These are phyloP conservation scores for Penicillium cinerascens DNA, from an alignment of 495 filamentous ascomycete genomes.

Conservation along the genomic window DNA sequence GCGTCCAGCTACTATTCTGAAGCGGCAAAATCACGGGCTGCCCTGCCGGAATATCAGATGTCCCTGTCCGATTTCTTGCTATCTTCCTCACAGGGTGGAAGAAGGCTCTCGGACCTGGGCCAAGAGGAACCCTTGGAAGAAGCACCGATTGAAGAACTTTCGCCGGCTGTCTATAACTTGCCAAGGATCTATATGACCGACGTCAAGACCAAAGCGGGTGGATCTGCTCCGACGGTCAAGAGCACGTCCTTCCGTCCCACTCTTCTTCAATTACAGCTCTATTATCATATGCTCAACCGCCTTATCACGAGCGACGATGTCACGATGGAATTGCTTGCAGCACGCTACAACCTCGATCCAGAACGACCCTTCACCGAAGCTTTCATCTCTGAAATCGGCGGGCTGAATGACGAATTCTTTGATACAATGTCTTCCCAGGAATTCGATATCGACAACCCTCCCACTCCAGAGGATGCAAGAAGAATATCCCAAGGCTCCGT, in stretches of 20 bases:
- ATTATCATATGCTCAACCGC: constrained; percentile 77
- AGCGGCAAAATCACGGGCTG: constrained; percentile 29
- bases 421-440: constrained; percentile 36
- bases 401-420: constrained; percentile 58
- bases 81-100: constrained; percentile 40
- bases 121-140: constrained; percentile 5
- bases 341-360: constrained; percentile 64
- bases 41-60: constrained; percentile 51
- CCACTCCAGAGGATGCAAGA: constrained; percentile 27
- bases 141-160: constrained; percentile 6
- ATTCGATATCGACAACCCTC: constrained; percentile 27
- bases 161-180: constrained; percentile 25
- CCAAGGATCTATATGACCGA: constrained; percentile 73
- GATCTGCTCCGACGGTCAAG: constrained; percentile 56
- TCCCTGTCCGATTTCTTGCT: constrained; percentile 50
- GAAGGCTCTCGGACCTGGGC: constrained; percentile 31
- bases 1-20: constrained; percentile 36
- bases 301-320: constrained; percentile 68
- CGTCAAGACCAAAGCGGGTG: constrained; percentile 73
- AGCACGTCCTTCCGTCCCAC: constrained; percentile 71
- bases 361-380: constrained; percentile 66
- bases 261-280: constrained; percentile 83
- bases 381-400: constrained; percentile 76
- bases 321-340: constrained; percentile 61
- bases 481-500: constrained; percentile 3